These are phyloP conservation scores for Tricholoma hemisulphureum DNA, from an alignment of 768 basidiomycete species.

Conservation along the genomic window DNA sequence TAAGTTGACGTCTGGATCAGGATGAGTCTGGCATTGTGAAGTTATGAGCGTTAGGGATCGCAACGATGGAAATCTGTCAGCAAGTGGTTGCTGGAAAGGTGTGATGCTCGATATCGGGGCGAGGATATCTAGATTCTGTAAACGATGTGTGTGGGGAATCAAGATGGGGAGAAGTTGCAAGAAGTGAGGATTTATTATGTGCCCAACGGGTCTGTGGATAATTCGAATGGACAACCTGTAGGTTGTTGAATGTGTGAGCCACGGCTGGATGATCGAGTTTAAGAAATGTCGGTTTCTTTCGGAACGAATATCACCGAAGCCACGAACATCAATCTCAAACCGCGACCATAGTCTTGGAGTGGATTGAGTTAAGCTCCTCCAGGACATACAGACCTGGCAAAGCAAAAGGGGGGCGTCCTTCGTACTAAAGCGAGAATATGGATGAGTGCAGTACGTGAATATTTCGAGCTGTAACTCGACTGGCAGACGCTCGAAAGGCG, in stretches of 20 bases:
- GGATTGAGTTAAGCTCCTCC: constrained; percentile 38
- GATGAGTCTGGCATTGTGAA: constrained; percentile 20
- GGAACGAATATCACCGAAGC: constrained; percentile 11
- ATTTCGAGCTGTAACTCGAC: constrained; percentile 48
- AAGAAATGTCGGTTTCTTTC: constrained; percentile 18
- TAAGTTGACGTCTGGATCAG: constrained; percentile 22
- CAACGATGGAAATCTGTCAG: constrained; percentile 25
- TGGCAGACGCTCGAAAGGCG: constrained; percentile 38
- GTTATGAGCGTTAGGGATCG: constrained; percentile 32
- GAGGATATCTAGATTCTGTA: constrained; percentile 35
- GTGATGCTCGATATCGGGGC: constrained; percentile 30
- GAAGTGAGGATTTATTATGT: neutral
- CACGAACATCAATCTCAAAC: constrained; percentile 35
- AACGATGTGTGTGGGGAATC: constrained; percentile 34
- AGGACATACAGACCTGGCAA: constrained; percentile 39
- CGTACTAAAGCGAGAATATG: constrained; percentile 30
- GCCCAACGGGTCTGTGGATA: constrained; percentile 21
- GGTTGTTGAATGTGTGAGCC: constrained; percentile 38
- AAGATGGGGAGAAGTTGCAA: constrained; percentile 27
- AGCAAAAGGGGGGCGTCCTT: constrained; percentile 39
- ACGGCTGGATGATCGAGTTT: constrained; percentile 27
- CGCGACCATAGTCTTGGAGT: constrained; percentile 50
- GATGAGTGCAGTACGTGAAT: constrained; percentile 38
- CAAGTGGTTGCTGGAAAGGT: constrained; percentile 21
- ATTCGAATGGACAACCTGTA: constrained; percentile 34